Evolutionary conservation across 1,139 yeast species (phyloP), one percentile per base, ranked within the genome.

Genomic region (Kodamaea sp.): DNA sequence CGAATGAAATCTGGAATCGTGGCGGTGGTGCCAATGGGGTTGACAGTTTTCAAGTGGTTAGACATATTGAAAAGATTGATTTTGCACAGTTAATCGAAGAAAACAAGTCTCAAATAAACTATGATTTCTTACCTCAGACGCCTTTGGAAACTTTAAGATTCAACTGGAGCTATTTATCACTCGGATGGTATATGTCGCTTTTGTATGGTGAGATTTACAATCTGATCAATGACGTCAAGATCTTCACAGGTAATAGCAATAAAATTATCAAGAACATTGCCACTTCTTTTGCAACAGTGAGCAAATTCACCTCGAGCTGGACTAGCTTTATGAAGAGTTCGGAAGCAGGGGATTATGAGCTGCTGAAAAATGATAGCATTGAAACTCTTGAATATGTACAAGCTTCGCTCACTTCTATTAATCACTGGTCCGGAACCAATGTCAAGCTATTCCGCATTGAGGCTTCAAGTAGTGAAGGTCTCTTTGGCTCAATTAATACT

Each of bases 181-280:
- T 85, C 29, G 89, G 90, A 0, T 88, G 96, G 96, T 82, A 86
- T 55, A 70, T 75, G 33, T 75, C 85, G 9, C 63, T 84, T 10
- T 54, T 86, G 27, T 86, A 89, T 81, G 78, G 83, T 1, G 68
- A 73, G 38, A 72, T 86, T 1, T 86, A 77, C 54, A 72, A 75
- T 36, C 60, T 71, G 22, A 66, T 70, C 8, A 68, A 65, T 30
- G 34, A 57, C 15, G 51, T 53, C 22, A 45, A 42, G 40, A 35
- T 49, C 39, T 39, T 40, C 50, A 52, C 59, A 8, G 62, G 66
- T 5, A 61, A 55, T 8, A 56, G 52, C 36, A 59, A 53, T 32
- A 58, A 57, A 25, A 50, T 69, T 10, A 59, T 67, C 52, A 60
- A 58, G 36, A 68, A 64, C 44, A 46, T 70, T 4, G 58, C 75